Conservation (phyloP, 164 flowering plant species). For the Houttuynia cordata region DNA sequence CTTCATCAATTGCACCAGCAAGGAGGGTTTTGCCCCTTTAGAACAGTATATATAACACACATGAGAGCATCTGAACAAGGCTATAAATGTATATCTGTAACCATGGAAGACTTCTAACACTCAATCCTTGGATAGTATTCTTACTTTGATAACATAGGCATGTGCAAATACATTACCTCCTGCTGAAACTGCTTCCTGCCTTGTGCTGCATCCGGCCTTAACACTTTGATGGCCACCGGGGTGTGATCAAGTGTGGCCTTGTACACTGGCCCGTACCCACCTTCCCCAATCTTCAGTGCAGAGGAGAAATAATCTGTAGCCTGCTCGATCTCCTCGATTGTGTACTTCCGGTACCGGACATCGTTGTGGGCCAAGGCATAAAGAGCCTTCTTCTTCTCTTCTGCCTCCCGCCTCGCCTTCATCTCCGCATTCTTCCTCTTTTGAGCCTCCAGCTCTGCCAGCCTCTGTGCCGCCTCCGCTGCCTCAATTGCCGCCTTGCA, state of each 20-base stretch:
- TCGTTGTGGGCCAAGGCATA: slow-evolving; percentile 28
- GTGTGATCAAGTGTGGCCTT: slow-evolving; percentile 57
- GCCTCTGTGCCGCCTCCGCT: slow-evolving; percentile 44
- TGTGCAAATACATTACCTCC: slow-evolving; percentile 31
- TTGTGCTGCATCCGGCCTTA: slow-evolving; percentile 67
- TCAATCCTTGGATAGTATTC: too few relatives aligned
- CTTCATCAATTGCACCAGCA: too few relatives aligned
- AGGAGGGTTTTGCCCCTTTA: too few relatives aligned
- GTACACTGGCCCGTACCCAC: slow-evolving; percentile 77
- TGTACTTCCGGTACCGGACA: slow-evolving; percentile 41
- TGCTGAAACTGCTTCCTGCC: slow-evolving; percentile 70
- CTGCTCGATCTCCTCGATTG: slow-evolving; percentile 46
- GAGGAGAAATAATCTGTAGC: slow-evolving; percentile 43
- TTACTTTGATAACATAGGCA: too few relatives aligned
- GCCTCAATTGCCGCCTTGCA: slow-evolving; percentile 57
- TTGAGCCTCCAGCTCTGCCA: slow-evolving; percentile 53
- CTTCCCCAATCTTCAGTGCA: slow-evolving; percentile 54
- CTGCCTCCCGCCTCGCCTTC: slow-evolving; percentile 38
- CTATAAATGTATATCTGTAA: too few relatives aligned
- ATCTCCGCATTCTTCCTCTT: slow-evolving; percentile 44
- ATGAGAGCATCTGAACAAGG: too few relatives aligned
- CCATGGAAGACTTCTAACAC: too few relatives aligned
- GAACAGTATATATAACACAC: too few relatives aligned
- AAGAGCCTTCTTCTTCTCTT: slow-evolving; percentile 38
- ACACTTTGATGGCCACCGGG: slow-evolving; percentile 57